A percentile compares a stretch with the other conserved stretches of the same genome.
Evolutionary conservation across 768 basidiomycete species (phyloP).

Genomic region (Collybia sordida): DNA sequence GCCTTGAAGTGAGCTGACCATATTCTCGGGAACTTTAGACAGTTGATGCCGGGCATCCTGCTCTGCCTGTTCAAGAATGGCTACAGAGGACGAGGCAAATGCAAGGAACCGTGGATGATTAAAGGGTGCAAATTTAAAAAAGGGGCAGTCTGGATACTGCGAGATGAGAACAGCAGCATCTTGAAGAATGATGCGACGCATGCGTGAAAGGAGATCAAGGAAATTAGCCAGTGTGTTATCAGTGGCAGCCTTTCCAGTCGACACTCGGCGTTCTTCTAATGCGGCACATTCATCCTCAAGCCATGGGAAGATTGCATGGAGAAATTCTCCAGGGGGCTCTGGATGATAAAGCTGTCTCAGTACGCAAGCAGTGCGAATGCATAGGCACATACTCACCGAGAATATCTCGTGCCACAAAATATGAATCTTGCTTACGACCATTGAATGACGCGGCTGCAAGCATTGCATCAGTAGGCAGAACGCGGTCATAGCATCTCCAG

Average conservation of each 20-base stretch:
- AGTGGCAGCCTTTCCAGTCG: neutral
- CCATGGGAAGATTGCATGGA: slow-evolving; percentile 8
- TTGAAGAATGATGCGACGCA: slow-evolving; percentile 30
- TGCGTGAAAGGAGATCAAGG: slow-evolving; percentile 20
- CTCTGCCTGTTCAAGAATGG: neutral
- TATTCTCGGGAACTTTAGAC: neutral
- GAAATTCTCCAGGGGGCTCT: slow-evolving; percentile 16
- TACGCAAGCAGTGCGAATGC: neutral
- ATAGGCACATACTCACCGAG: slow-evolving; percentile 12
- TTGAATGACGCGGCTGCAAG: slow-evolving; percentile 25
- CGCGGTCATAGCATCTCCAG: slow-evolving; percentile 20
- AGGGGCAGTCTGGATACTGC: slow-evolving; percentile 11
- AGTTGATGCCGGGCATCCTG: neutral
- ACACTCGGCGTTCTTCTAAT: neutral
- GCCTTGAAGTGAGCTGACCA: neutral
- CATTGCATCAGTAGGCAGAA: slow-evolving; percentile 21
- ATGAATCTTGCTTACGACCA: slow-evolving; percentile 18
- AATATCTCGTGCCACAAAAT: slow-evolving; percentile 10
- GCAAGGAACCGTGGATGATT: slow-evolving; percentile 17
- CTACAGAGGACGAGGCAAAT: slow-evolving; percentile 12
- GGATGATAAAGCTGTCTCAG: neutral
- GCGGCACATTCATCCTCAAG: slow-evolving; percentile 1
- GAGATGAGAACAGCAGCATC: slow-evolving; percentile 29
- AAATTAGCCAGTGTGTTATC: slow-evolving; percentile 21
- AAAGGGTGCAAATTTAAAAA: slow-evolving; percentile 28